Evolutionary conservation across 192 early-diverging fungal species (phyloP).

Genomic region (Linnemannia zychae): DNA sequence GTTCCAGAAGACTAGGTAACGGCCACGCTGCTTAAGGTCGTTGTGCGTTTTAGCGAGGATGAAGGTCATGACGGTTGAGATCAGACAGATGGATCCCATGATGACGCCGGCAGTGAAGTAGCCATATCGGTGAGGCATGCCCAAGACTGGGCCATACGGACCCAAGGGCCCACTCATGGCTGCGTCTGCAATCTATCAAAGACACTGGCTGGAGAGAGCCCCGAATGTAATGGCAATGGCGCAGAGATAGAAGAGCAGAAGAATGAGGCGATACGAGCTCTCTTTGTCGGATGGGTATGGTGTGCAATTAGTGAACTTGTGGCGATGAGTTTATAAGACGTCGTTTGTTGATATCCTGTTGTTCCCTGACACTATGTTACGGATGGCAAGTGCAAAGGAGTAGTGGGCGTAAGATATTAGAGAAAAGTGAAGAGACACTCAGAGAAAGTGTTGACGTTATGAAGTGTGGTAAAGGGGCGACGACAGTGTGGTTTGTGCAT

Average conservation of each 20-base stretch:
- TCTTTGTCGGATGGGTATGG: neutral
- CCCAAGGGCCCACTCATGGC: slow-evolving; percentile 18
- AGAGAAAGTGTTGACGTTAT: neutral
- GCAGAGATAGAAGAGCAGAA: neutral
- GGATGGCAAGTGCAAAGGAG: neutral
- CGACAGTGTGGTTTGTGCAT: neutral
- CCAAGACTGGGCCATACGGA: slow-evolving; percentile 31
- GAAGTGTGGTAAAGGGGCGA: neutral
- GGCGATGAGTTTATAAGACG: neutral
- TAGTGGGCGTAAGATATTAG: neutral
- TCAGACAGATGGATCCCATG: slow-evolving; percentile 37
- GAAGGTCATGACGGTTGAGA: slow-evolving; percentile 41
- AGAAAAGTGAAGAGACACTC: neutral
- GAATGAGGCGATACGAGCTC: neutral
- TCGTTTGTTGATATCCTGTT: neutral
- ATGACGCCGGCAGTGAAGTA: slow-evolving; percentile 29
- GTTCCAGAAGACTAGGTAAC: slow-evolving; percentile 53
- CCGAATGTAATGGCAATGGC: neutral
- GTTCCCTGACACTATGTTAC: neutral
- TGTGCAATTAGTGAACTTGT: neutral
- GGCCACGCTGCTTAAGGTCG: slow-evolving; percentile 56
- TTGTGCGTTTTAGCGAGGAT: slow-evolving; percentile 43
- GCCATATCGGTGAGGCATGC: slow-evolving; percentile 30
- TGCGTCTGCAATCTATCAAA: slow-evolving; percentile 7
- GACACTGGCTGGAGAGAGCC: neutral